A percentile compares a stretch with the other conserved stretches of the same genome.
Conservation (phyloP, 345 rosid species). For the Corymbia maculata region DNA sequence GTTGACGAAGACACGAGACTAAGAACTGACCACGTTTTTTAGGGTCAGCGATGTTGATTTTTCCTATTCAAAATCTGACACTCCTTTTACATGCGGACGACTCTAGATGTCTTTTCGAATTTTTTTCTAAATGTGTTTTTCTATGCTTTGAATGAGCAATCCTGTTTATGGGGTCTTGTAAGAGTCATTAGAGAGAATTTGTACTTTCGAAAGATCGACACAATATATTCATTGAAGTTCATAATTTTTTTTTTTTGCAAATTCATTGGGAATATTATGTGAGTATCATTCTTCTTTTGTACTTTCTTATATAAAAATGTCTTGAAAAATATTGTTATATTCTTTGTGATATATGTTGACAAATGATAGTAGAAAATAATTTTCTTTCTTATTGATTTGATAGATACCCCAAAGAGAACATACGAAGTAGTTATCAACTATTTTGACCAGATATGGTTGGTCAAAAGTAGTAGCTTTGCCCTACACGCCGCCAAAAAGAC, state of each 20-base stretch:
- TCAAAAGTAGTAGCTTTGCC: not conserved
- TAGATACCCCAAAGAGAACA: not conserved
- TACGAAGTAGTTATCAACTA: no score
- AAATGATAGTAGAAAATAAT: not conserved
- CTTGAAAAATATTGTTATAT: not conserved
- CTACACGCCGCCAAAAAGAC: no score
- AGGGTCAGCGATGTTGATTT: not conserved
- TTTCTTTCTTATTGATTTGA: not conserved
- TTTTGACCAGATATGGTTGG: not conserved
- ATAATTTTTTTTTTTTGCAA: not conserved
- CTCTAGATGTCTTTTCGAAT: not conserved
- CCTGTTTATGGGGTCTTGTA: not conserved
- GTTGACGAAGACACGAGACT: not conserved
- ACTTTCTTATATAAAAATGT: not conserved
- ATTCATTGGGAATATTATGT: not conserved
- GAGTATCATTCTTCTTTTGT: not conserved
- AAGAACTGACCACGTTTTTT: not conserved
- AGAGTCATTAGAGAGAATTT: not conserved
- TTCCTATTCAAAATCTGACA: not conserved
- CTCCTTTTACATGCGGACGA: not conserved
- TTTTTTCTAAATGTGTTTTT: not conserved
- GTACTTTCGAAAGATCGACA: fast-evolving
- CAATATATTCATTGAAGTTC: not conserved
- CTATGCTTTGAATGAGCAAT: not conserved
- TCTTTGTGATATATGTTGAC: not conserved